A percentile compares a stretch with the other conserved stretches of the same genome.
Conservation (phyloP, 768 basidiomycete species). For the Exidia glandulosa region DNA sequence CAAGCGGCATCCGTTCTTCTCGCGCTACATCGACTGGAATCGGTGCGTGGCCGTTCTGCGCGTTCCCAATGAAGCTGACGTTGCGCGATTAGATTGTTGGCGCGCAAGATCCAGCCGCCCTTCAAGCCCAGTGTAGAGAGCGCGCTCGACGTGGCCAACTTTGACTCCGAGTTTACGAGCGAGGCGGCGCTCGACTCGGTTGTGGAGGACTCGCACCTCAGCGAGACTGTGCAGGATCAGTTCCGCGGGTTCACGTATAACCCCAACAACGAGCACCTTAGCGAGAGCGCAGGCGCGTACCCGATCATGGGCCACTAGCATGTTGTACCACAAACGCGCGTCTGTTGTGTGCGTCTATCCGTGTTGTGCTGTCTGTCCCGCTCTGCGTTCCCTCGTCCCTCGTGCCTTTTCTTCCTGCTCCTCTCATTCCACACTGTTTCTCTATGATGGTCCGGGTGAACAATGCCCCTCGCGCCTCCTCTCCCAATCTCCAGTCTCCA, state of each 20-base stretch:
- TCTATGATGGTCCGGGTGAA: no score
- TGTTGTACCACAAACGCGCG: not conserved
- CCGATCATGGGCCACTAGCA: not conserved
- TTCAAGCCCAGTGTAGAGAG: slow-evolving; percentile 97
- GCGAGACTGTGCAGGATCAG: slow-evolving; percentile 94
- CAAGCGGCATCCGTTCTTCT: slow-evolving; percentile 90
- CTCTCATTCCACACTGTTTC: not conserved
- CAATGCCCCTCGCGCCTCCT: not conserved
- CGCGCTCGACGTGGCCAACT: slow-evolving; percentile 90
- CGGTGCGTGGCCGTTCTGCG: slow-evolving; percentile 16
- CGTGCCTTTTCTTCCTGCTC: not conserved
- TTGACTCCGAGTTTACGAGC: slow-evolving; percentile 94
- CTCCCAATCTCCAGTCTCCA: not conserved
- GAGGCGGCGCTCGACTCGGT: slow-evolving; percentile 94
- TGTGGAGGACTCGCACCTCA: slow-evolving; percentile 84
- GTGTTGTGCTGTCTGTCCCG: not conserved
- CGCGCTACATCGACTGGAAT: slow-evolving; percentile 88
- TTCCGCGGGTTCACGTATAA: slow-evolving; percentile 81
- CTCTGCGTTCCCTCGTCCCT: not conserved
- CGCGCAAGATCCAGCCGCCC: slow-evolving; percentile 93
- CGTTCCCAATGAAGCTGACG: no score
- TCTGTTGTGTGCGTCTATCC: not conserved
- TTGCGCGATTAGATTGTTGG: slow-evolving; percentile 72
- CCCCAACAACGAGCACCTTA: slow-evolving; percentile 12
- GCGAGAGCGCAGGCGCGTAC: slow-evolving; percentile 6